These are phyloP conservation scores for Ziziphus jujuba DNA, from an alignment of 306 rosid species.

Conservation along the genomic window DNA sequence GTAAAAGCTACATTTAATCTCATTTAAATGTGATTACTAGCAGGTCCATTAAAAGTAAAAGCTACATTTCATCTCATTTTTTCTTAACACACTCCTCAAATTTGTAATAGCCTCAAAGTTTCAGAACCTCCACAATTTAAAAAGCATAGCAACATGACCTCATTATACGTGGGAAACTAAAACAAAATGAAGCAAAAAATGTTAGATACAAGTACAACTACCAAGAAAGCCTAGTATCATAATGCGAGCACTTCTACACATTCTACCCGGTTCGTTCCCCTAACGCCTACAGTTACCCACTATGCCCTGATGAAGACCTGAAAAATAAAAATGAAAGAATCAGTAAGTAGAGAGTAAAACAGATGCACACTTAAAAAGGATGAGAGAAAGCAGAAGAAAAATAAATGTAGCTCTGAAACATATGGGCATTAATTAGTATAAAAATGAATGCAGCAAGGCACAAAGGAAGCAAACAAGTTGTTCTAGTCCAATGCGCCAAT, in stretches of 20 bases:
- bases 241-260: conserved; percentile 17
- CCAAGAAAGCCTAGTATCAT: conserved; percentile 20
- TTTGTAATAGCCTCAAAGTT: neutral
- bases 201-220: conserved; percentile 13
- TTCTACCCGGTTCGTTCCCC: conserved; percentile 15
- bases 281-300: conserved; percentile 13
- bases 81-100: conserved; percentile 1
- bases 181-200: neutral
- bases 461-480: no score
- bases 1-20: neutral
- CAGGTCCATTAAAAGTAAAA: neutral
- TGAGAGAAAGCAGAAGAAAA: neutral
- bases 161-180: neutral
- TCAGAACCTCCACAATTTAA: conserved; percentile 1
- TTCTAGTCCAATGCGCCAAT: no score
- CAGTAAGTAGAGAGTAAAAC: neutral
- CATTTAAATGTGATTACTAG: neutral
- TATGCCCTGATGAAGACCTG: conserved; percentile 16
- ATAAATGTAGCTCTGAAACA: neutral
- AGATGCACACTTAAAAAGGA: no score
- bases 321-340: neutral
- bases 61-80: neutral
- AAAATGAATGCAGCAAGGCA: neutral
- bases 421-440: neutral
- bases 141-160: conserved; percentile 6